A percentile compares a stretch with the other conserved stretches of the same genome.
These are phyloP conservation scores for Rubia tinctorum DNA, from an alignment of 305 asterid species.

Conservation along the genomic window DNA sequence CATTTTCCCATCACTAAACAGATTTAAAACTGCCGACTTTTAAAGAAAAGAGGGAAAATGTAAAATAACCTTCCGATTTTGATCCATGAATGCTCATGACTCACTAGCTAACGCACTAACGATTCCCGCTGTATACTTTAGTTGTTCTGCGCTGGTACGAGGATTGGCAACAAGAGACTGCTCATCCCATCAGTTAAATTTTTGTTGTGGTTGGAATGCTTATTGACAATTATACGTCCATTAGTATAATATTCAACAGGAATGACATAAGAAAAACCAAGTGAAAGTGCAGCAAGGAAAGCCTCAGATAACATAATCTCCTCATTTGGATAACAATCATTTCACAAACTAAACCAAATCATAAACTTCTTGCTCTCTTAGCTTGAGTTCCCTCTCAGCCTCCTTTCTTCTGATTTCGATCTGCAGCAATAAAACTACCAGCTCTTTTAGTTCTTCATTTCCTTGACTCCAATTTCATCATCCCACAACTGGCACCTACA, in stretches of 20 bases:
- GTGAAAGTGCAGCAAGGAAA: not conserved
- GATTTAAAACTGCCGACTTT: not conserved
- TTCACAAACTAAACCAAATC: conserved; percentile 1
- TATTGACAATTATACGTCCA: conserved; percentile 1
- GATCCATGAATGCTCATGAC: conserved; percentile 73
- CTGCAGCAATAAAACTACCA: conserved; percentile 72
- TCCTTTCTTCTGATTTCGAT: conserved; percentile 90
- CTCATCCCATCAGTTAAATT: conserved; percentile 64
- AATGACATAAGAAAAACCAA: not conserved
- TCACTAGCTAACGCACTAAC: conserved; percentile 76
- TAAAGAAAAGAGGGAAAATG: not conserved
- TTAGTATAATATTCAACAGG: conserved; percentile 4
- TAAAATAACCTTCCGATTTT: conserved; percentile 69
- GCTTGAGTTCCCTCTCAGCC: conserved; percentile 73
- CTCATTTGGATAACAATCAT: not conserved
- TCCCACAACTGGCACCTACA: conserved; percentile 90
- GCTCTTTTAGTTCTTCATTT: conserved; percentile 92
- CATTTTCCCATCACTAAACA: conserved; percentile 11
- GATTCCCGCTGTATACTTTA: conserved; percentile 90
- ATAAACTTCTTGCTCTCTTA: conserved; percentile 55
- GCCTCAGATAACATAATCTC: too few species aligned
- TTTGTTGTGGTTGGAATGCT: conserved; percentile 61
- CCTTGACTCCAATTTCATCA: conserved; percentile 80
- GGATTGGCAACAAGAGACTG: conserved; percentile 76
- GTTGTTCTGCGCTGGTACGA: conserved; percentile 97